Base-by-base conservation (phyloP, 805 yeast genomes). In the Helenozyma baotianmanensis region DNA sequence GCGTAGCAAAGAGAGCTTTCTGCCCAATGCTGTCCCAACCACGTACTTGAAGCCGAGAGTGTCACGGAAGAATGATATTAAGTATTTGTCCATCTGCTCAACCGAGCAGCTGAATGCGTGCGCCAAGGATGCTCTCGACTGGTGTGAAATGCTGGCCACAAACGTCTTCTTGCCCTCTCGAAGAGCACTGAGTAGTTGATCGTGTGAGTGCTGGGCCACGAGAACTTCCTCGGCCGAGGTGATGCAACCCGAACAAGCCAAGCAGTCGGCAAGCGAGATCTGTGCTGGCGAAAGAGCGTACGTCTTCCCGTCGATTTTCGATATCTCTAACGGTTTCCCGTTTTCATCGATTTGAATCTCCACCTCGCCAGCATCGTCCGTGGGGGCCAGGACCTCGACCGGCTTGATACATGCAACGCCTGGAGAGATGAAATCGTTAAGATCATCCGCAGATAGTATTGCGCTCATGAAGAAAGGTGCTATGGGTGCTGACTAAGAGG, bases 161-260 rank as follows among this genome's bases (percentile, higher is more conserved):
- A 84, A 82, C 9, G 52, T 40, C 9, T 43, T 38, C 27, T 41
- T 29, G 22, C 29, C 43, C 17, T 56, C 58, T 18, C 64, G 60
- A 42, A 85, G 51, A 16, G 79, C 82, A 29, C 74, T 72, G 15
- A 88, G 45, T 29, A 92, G 70, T 47, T 89, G 89, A 14, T 74
- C 76, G 48, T 89, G 94, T 23, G 95, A 84, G 55, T 92, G 98
- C 44, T 86, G 81, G 2, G 95, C 86, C 25, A 92, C 82, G 28
- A 92, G 63, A 6, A 92, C 87, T 42, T 90, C 96, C 54, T 92
- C 98, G n/a, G 96, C 94, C 4, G 96, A 84, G 0, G 98, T 92
- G 34, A 92, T 87, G 57, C 98, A 92, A 1, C 98, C 98, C 7
- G 94, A 79, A 53, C 98, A 92, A 0, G 98, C 98, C 33, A 92